phyloP scores from a whole-genome alignment of 495 filamentous ascomycete species.

The Penicillium mononematosum region DNA sequence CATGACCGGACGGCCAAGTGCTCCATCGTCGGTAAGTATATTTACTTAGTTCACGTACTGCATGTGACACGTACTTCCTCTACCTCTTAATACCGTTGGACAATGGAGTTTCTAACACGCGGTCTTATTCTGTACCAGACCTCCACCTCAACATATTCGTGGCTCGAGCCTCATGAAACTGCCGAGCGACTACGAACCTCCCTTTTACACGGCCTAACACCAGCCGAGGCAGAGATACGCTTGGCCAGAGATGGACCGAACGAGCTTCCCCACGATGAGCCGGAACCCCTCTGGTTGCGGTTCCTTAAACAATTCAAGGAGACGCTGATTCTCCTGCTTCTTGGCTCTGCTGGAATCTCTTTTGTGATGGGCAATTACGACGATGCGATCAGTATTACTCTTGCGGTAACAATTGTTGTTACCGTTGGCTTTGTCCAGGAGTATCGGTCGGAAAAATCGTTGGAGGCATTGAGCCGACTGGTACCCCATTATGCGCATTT shows the following conservation, averaged over 20 bases:
- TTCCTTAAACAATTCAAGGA: conserved; percentile 97
- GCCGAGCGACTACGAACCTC: conserved; percentile 81
- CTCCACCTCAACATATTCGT: conserved; percentile 59
- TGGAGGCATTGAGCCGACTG: conserved; percentile 90
- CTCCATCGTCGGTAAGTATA: conserved; percentile 36
- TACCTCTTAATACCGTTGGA: neutral
- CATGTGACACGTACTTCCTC: neutral
- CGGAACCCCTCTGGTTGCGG: conserved; percentile 90
- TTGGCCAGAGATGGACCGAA: conserved; percentile 83
- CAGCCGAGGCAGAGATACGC: conserved; percentile 74
- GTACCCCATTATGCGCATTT: conserved; percentile 94
- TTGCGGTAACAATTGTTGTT: conserved; percentile 95
- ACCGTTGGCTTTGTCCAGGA: conserved; percentile 96
- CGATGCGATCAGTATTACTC: conserved; percentile 90
- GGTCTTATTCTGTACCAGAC: conserved; percentile 36
- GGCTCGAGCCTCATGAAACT: conserved; percentile 71
- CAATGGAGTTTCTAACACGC: conserved; percentile 12
- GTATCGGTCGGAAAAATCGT: conserved; percentile 94
- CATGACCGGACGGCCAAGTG: conserved; percentile 33
- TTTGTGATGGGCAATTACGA: conserved; percentile 93
- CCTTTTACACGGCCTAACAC: conserved; percentile 72
- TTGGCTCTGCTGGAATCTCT: conserved; percentile 85
- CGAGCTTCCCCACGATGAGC: conserved; percentile 89
- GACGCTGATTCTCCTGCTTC: conserved; percentile 81
- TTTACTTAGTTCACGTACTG: neutral